Conservation (phyloP, 2,329 filamentous ascomycete genomes). For the Volutella citrinella region DNA sequence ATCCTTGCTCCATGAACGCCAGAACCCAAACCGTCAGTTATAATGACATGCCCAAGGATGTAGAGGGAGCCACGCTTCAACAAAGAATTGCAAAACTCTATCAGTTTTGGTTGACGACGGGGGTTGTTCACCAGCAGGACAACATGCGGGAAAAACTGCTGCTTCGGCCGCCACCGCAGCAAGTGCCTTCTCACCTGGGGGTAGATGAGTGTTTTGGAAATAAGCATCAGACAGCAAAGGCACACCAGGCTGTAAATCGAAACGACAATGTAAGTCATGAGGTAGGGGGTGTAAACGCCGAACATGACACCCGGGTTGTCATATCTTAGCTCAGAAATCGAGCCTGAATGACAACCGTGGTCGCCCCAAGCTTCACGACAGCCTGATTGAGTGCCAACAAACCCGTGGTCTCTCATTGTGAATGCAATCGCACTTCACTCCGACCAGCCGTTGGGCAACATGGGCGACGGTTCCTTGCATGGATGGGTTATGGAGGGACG, state of each 20-base stretch:
- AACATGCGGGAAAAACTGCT: conserved; percentile 91
- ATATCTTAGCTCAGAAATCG: too few relatives aligned
- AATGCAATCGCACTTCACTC: too few relatives aligned
- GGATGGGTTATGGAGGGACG: too few relatives aligned
- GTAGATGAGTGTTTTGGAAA: conserved; percentile 87
- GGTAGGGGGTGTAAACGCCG: conserved; percentile 86
- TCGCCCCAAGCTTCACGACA: too few relatives aligned
- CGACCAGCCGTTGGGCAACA: too few relatives aligned
- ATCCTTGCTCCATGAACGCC: conserved; percentile 78
- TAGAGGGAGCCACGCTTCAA: conserved; percentile 85
- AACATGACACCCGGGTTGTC: conserved; percentile 85
- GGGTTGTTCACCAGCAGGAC: conserved; percentile 81
- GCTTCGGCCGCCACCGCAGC: conserved; percentile 77
- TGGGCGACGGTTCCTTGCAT: too few relatives aligned
- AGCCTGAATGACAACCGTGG: too few relatives aligned
- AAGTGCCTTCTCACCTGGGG: conserved; percentile 83
- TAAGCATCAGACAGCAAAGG: conserved; percentile 84
- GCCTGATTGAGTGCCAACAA: too few relatives aligned
- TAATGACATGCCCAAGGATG: conserved; percentile 83
- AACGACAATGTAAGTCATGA: conserved; percentile 70
- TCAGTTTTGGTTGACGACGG: conserved; percentile 75
- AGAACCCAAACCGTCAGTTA: conserved; percentile 75
- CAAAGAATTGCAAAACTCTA: conserved; percentile 87
- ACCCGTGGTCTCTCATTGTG: too few relatives aligned
- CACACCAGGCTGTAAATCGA: conserved; percentile 71